These are phyloP conservation scores for Ochetophila trinervis DNA, from an alignment of 306 rosid species.

Conservation along the genomic window DNA sequence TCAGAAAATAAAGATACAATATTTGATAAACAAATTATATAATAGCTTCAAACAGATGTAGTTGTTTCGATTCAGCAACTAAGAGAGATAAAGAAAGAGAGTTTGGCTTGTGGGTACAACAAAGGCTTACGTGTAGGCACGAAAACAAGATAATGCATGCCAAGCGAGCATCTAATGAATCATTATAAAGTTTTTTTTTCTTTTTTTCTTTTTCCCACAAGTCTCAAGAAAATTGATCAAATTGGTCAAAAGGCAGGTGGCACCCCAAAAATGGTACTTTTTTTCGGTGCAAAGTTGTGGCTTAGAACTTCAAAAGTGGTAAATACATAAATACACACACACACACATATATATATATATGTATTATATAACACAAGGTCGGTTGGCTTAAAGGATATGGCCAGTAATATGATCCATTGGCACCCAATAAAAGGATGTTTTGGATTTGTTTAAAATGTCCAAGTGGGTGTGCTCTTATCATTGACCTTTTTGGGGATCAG, in stretches of 20 bases:
- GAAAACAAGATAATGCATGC: slow-evolving; percentile 23
- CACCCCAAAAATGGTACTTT: slow-evolving; percentile 25
- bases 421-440: slow-evolving; percentile 40
- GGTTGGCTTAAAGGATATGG: slow-evolving; percentile 40
- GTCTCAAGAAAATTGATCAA: neutral
- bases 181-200: neutral
- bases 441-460: slow-evolving; percentile 23
- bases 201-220: slow-evolving; percentile 3
- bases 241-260: slow-evolving; percentile 24
- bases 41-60: slow-evolving; percentile 26
- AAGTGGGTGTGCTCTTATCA: slow-evolving; percentile 28
- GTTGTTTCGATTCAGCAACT: slow-evolving; percentile 22
- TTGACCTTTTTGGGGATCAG: slow-evolving; percentile 22
- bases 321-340: too few relatives aligned
- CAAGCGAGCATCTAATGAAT: slow-evolving; percentile 24
- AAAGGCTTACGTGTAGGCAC: slow-evolving; percentile 32
- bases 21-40: slow-evolving; percentile 17
- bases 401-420: slow-evolving; percentile 31
- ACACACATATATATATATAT: neutral
- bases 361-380: slow-evolving; percentile 12
- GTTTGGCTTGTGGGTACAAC: slow-evolving; percentile 39
- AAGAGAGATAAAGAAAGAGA: neutral
- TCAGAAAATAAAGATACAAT: slow-evolving; percentile 10
- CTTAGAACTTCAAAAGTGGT: slow-evolving; percentile 10
- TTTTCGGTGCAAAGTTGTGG: slow-evolving; percentile 35